Base-by-base conservation (phyloP, 306 rosid species). In the Pterocarpus santalinus region DNA sequence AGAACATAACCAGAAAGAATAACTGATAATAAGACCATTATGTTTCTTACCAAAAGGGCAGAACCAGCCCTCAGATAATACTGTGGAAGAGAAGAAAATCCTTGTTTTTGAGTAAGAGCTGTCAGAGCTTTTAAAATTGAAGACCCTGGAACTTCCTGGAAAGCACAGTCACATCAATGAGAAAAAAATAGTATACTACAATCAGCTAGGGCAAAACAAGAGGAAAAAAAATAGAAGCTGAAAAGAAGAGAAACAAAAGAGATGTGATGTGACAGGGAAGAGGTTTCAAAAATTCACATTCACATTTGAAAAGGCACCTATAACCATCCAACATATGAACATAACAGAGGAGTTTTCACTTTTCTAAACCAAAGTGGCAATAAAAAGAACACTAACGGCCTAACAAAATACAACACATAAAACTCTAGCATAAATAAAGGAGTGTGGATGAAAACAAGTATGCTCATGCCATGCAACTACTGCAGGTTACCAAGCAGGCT, bases 31-130 rank as follows among this genome's bases (percentile, higher is more conserved):
- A 62, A 79, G 41, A 64, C 32, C 16, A 16, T 64, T 60, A 77
- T 52, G 68, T 62, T 75, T 52, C 93, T 77, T 86, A 95, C 99
- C 97, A 93, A 75, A 86, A 95, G 96, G 72, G 89, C 86, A 75
- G 95, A 88, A 81, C 99, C 99, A 81, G 98, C 93, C 91, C 85
- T 91, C 86, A 93, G 77, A 92, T 93, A 95, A 81, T 84, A 66
- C 43, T 87, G 97, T 14, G 97, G 98, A 33, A 93, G 81, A 60
- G 96, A 70, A 73, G 89, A 86, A 76, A 89, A 88, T 84, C 90
- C 94, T 53, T 89, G 89, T 84, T 92, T 95, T 77, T 88, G 77
- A 63, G 85, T 76, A 73, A 89, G 87, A 67, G 79, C 72, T 3
- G 93, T 63, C 86, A 95, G 88, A 28, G 90, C 87, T 84, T 82